A percentile compares a stretch with the other conserved stretches of the same genome.
Evolutionary conservation across 768 basidiomycete species (phyloP).

Genomic region (Lactarius quietus): DNA sequence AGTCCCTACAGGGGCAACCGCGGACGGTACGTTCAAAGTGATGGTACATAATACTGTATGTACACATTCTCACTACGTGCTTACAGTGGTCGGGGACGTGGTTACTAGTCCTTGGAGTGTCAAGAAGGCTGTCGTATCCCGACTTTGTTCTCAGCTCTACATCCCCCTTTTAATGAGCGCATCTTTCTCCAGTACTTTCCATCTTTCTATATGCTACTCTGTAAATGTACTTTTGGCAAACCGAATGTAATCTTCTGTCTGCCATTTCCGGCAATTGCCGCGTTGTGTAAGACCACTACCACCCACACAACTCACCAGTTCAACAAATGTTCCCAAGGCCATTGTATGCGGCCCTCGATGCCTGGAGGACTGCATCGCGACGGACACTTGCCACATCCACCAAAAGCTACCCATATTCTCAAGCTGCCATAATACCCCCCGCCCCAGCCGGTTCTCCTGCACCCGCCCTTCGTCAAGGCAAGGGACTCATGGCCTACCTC

Average conservation of each 20-base stretch:
- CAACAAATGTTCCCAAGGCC: conserved; percentile 17
- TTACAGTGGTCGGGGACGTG: conserved; percentile 69
- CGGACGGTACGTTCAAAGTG: conserved; percentile 56
- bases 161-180: conserved; percentile 10
- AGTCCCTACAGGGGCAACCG: conserved; percentile 61
- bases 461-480: conserved; percentile 55
- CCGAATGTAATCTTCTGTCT: neutral
- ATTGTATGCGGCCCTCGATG: conserved; percentile 3
- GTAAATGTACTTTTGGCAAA: conserved; percentile 3
- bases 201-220: neutral
- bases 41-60: neutral
- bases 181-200: neutral
- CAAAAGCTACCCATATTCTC: conserved; percentile 66
- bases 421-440: conserved; percentile 53
- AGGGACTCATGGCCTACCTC: conserved; percentile 76
- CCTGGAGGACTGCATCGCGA: neutral
- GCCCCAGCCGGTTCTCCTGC: conserved; percentile 42
- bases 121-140: conserved; percentile 8
- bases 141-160: conserved; percentile 5
- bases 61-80: conserved; percentile 5
- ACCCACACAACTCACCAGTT: neutral
- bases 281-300: neutral
- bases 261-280: conserved; percentile 16
- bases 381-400: conserved; percentile 13
- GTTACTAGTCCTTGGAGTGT: conserved; percentile 43